Base-by-base conservation (phyloP, 73 alveolate genomes). In the Effrenium voratum region DNA sequence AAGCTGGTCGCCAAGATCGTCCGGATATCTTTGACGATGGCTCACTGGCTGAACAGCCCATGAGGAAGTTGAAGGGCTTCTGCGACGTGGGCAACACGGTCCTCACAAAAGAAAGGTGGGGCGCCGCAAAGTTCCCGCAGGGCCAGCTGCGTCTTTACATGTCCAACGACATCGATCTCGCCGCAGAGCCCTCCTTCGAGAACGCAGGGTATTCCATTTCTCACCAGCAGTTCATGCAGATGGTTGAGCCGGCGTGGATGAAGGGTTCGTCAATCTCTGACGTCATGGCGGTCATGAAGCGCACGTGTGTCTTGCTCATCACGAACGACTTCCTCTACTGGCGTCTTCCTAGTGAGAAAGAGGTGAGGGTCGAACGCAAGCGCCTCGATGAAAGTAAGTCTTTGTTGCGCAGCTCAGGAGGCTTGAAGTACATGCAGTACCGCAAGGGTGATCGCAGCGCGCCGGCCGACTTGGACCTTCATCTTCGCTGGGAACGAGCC, bases 91-190 rank as follows among this genome's bases (percentile, higher is more conserved):
- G 93, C 38, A 50, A 59, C 79, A 84, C 93, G 10, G 75, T 84
- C 43, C 59, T 84, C 79, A 84, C 93, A 2, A 84, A 84, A 22
- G 93, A 84, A 26, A 34, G 93, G 57, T 84, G 93, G 93, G 93
- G 93, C 12, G 93, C 80, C 2, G 93, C 93, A 3, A 84, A 84
- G 59, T 84, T 84, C 59, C 60, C 50, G 5, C 93, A 57, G 32
- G 80, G 80, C 13, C 93, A 84, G 59, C 57, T 55, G 24, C 77
- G 80, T 32, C 19, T 84, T 1, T 52, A 34, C 52, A 38, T 84
- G 49, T 34, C 57, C 79, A 84, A 36, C 55, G 50, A 38, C 41
- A 6, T 59, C 36, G 41, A 59, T 26, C 28, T 57, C 15, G 66
- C 12, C 36, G 57, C 79, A 13, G 60, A 55, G 15, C 80, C 93